A percentile compares a stretch with the other conserved stretches of the same genome.
These are phyloP conservation scores for Gentiana macrophylla DNA, from an alignment of 257 asterid genomes.

Conservation along the genomic window DNA sequence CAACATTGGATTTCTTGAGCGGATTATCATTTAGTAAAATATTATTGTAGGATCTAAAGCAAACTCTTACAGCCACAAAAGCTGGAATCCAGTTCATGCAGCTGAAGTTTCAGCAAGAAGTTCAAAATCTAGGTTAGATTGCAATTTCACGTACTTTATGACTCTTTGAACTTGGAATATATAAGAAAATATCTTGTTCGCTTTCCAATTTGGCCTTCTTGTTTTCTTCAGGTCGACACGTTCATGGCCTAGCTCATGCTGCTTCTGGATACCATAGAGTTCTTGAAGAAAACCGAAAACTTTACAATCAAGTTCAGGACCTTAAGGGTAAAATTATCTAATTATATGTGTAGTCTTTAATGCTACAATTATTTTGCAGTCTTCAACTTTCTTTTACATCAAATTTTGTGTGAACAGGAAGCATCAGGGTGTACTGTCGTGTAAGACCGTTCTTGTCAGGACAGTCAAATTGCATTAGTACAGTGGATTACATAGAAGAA, in stretches of 20 bases:
- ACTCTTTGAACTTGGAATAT: background rate
- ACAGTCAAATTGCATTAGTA: conserved; percentile 36
- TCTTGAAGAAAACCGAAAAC: conserved; percentile 92
- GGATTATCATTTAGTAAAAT: conserved; percentile 5
- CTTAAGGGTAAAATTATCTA: conserved; percentile 53
- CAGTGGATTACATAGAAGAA: conserved; percentile 81
- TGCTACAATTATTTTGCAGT: conserved; percentile 7
- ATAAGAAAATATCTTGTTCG: background rate
- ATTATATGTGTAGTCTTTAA: conserved; percentile 1
- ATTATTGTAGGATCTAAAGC: conserved; percentile 55
- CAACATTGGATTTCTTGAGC: background rate
- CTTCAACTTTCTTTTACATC: background rate
- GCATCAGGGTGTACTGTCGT: conserved; percentile 93
- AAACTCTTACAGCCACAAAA: conserved; percentile 66
- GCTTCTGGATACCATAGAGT: conserved; percentile 96
- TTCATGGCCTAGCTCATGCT: conserved; percentile 87
- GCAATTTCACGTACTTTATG: background rate
- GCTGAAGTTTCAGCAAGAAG: conserved; percentile 76
- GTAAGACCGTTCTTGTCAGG: conserved; percentile 83
- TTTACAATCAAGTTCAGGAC: conserved; percentile 98
- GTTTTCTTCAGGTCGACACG: conserved; percentile 46
- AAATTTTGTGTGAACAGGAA: conserved; percentile 43
- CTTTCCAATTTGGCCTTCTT: conserved; percentile 6
- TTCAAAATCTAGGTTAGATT: conserved; percentile 61
- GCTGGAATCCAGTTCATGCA: conserved; percentile 93